Evolutionary conservation across 352 stramenopile genomes (phyloP).

Genomic region (Aphanomyces cochlioides): DNA sequence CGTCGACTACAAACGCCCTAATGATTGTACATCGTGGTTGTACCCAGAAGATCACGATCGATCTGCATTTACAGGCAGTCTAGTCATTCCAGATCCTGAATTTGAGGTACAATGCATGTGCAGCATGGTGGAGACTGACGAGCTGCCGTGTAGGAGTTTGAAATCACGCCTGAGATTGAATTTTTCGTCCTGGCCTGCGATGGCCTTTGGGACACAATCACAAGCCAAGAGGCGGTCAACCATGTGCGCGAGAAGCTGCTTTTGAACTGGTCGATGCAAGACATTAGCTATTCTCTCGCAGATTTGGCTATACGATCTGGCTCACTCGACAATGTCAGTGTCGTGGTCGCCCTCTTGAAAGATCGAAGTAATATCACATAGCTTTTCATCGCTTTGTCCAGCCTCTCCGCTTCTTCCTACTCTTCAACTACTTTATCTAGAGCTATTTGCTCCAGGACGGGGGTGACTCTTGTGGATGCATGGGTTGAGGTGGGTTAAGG

Average conservation of each 20-base stretch:
- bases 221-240: constrained; percentile 87
- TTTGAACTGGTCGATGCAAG: constrained; percentile 64
- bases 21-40: constrained; percentile 77
- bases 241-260: constrained; percentile 68
- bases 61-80: constrained; percentile 67
- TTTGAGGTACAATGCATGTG: constrained; percentile 48
- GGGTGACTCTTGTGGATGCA: too few relatives aligned
- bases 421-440: too few relatives aligned
- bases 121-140: not conserved
- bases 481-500: too few relatives aligned
- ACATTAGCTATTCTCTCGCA: constrained; percentile 76
- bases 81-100: constrained; percentile 82
- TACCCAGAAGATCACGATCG: constrained; percentile 78
- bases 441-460: too few relatives aligned
- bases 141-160: constrained; percentile 55
- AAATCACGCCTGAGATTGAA: constrained; percentile 86
- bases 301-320: constrained; percentile 84
- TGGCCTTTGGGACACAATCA: constrained; percentile 91
- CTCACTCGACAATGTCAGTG: constrained; percentile 86
- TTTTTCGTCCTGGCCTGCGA: constrained; percentile 91
- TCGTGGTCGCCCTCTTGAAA: constrained; percentile 80
- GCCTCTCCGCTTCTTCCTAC: not conserved
- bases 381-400: not conserved
- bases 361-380: constrained; percentile 16
- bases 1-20: constrained; percentile 87